Base-by-base conservation (phyloP, 2,329 filamentous ascomycete species). In the Hypocrella siamensis region DNA sequence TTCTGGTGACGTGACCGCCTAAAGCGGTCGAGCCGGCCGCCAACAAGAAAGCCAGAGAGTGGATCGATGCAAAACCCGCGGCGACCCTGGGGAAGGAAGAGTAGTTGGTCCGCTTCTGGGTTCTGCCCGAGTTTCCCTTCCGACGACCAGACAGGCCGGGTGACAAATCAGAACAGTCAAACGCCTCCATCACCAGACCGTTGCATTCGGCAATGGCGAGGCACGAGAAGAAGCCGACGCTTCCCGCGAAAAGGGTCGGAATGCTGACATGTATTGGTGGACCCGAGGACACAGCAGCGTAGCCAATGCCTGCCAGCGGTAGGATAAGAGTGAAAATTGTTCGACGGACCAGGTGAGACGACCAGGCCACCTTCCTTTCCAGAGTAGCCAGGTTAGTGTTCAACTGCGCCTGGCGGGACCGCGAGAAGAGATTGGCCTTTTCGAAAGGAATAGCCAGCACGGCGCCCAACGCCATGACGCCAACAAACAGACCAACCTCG, bases 141-240 rank as follows among this genome's bases (percentile, higher is more conserved):
- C 61, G 61, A 12, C 61, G 60, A 19, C 69, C 68, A 6, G 67
- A 79, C 60, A 79, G 76, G 9, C 77, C 75, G 3, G 77, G 73
- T 41, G 80, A 78, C 4, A 86, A 60, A 49, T 86, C 81, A 26
- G 76, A 82, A n/a, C 75, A 80, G 48, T 86, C 81, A 49, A 78
- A 86, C 0, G 75, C 76, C 46, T 85, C 79, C 79, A 86, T 85
- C 47, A 85, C 67, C 19, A 86, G 56, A 1, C 79, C 78, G 40
- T 78, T 71, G 51, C 79, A 84, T 52, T 86, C 80, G 3, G 79
- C 70, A 28, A 83, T 74, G 2, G 78, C 79, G 8, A 88, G 65
- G 31, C 74, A 76, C 2, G 75, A 78, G 5, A 84, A 57, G 42
- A 82, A 82, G 0, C 77, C 79, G 11, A 84, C 66, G 4, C 72